Evolutionary conservation across 1,139 yeast species (phyloP), one percentile per base, ranked within the genome.

Genomic region (Cylindricascospora bacillispora): DNA sequence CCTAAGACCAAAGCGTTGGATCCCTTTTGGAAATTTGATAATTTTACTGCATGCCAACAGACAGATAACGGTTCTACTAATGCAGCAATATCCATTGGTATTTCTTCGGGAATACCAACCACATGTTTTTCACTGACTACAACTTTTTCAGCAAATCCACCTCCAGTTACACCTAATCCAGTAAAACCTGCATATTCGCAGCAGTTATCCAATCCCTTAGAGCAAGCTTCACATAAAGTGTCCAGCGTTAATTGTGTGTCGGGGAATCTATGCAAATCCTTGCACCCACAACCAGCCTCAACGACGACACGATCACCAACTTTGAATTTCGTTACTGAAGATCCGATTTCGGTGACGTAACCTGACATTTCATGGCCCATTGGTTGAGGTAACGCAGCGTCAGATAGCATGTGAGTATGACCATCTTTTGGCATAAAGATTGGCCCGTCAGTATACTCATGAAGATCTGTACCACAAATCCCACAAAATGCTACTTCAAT

Each of bases 311-410:
- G 54, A 38, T 62, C 65, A 14, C 66, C 67, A 11, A 45, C 45
- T 30, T 56, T 43, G 13, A 59, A 47, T 11, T 43, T 38, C 1
- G 47, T 44, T 4, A 62, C 68, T 6, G 31, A 44, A 2, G 42
- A 13, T 16, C 68, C 68, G 11, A 62, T 46, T 14, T 45, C 55
- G 12, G 44, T 30, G 13, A 63, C 59, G 7, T 53, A 44, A 19
- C 67, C 69, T 2, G 62, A 45, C 34, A 59, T 56, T 45, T 75
- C 83, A 45, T 75, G 83, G 10, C 83, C 83, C 58, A 76, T 47
- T 26, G 60, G 52, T 27, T 55, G 40, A 3, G 66, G 67, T 10
- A 50, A 36, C 21, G 32, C 37, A n/a, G 24, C 18, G 13, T 17
- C 59, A 3, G 64, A 57, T 25, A 57, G 38, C 6, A 44, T 45